These are phyloP conservation scores for Solanum tarijense DNA, from an alignment of 257 asterid species.

Conservation along the genomic window DNA sequence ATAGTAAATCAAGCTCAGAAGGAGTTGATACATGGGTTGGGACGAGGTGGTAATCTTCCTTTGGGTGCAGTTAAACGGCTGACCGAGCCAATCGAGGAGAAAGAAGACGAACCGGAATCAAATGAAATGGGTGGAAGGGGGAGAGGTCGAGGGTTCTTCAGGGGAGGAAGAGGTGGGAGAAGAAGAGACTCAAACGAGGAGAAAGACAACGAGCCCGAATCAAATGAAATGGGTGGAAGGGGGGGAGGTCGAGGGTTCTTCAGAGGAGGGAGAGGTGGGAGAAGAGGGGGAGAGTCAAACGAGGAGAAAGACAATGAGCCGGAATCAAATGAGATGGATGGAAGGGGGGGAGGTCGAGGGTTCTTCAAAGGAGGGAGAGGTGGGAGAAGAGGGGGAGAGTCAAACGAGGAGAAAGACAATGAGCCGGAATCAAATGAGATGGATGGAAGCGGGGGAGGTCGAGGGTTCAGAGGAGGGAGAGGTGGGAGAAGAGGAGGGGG, in stretches of 20 bases:
- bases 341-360: conserved; percentile 20
- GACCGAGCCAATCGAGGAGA: neutral
- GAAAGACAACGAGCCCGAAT: conserved; percentile 8
- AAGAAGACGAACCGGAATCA: conserved; percentile 10
- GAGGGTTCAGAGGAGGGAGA: conserved; percentile 37
- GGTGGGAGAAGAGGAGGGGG: conserved; percentile 32
- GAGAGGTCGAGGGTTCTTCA: conserved; percentile 16
- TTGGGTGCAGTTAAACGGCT: conserved; percentile 45
- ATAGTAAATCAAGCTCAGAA: conserved; percentile 58
- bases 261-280: conserved; percentile 38
- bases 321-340: conserved; percentile 13
- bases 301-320: conserved; percentile 6
- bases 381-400: conserved; percentile 21
- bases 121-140: conserved; percentile 20
- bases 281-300: conserved; percentile 29
- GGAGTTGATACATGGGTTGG: conserved; percentile 73
- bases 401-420: conserved; percentile 3
- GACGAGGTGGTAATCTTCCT: conserved; percentile 84
- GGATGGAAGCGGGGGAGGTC: conserved; percentile 15
- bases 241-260: conserved; percentile 19
- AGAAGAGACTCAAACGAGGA: conserved; percentile 22
- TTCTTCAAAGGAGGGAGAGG: conserved; percentile 39
- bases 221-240: conserved; percentile 15
- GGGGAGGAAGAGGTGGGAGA: conserved; percentile 37
- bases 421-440: conserved; percentile 13